Conservation (phyloP, 345 rosid genomes). For the Anacardium occidentale region DNA sequence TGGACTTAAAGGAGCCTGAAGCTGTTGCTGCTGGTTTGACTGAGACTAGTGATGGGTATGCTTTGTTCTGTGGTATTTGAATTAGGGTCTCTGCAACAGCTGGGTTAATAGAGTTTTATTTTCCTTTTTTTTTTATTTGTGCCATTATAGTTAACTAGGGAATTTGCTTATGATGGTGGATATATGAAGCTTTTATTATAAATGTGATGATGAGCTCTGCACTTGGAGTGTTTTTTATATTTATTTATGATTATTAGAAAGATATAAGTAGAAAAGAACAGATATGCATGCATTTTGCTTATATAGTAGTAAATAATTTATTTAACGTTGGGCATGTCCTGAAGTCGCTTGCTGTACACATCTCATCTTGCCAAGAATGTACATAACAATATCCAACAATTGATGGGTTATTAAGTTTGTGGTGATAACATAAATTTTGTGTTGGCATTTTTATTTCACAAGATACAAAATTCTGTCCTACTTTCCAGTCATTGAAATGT, state of each 20-base stretch:
- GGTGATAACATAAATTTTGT: not conserved
- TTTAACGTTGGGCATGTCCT: not conserved
- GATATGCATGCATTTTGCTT: not conserved
- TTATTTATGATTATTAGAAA: not conserved
- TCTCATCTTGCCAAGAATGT: not conserved
- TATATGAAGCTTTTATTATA: not conserved
- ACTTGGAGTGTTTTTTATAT: not conserved
- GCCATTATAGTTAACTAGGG: not conserved
- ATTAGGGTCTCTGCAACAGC: not conserved
- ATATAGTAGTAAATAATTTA: not conserved
- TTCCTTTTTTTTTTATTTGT: not conserved
- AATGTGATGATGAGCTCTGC: not conserved
- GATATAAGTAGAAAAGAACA: not conserved
- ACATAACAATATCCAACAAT: not conserved
- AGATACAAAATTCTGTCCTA: not conserved
- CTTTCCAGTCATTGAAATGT: not conserved
- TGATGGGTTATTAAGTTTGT: not conserved
- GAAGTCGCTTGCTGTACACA: not conserved
- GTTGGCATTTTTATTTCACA: not conserved
- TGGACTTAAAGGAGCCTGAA: slow-evolving; percentile 37
- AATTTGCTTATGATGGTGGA: not conserved
- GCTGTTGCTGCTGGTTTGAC: slow-evolving; percentile 27
- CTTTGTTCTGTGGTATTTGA: not conserved
- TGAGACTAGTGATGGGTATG: slow-evolving; percentile 38
- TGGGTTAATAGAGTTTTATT: not conserved